Conservation (phyloP, 345 rosid species). For the Durio zibethinus region DNA sequence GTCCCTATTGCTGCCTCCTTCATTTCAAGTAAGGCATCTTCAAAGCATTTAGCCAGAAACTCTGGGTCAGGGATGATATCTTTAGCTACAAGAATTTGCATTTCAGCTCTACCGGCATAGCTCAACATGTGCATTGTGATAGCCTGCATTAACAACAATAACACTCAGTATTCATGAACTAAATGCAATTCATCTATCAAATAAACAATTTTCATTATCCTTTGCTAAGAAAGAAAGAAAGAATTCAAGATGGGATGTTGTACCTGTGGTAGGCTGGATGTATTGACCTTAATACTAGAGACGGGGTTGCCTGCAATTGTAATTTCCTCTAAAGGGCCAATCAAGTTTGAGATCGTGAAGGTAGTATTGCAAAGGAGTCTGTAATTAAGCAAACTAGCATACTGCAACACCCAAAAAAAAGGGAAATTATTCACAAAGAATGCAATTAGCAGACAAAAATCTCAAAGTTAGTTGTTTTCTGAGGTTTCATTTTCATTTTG, state of each 20-base stretch:
- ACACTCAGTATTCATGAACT: neutral
- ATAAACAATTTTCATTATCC: neutral
- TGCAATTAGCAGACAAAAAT: neutral
- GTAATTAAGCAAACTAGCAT: conserved; percentile 44
- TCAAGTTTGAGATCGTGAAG: conserved; percentile 51
- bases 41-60: conserved; percentile 54
- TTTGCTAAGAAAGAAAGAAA: too few species aligned
- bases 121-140: conserved; percentile 68
- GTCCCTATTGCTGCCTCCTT: conserved; percentile 36
- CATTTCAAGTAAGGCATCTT: conserved; percentile 55
- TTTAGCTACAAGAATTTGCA: conserved; percentile 63
- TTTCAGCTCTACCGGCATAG: conserved; percentile 55
- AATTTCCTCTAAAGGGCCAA: conserved; percentile 53
- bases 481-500: neutral
- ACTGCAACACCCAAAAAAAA: conserved; percentile 23
- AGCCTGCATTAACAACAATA: conserved; percentile 30
- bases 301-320: conserved; percentile 42
- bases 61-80: conserved; percentile 65
- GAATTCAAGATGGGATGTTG: neutral
- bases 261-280: conserved; percentile 52
- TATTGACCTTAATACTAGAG: conserved; percentile 35
- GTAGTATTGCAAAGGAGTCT: conserved; percentile 46
- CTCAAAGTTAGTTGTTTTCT: neutral
- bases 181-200: neutral
- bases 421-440: neutral